Conservation (phyloP, 208 protist species). For the Kentomonas sorsogonicus region DNA sequence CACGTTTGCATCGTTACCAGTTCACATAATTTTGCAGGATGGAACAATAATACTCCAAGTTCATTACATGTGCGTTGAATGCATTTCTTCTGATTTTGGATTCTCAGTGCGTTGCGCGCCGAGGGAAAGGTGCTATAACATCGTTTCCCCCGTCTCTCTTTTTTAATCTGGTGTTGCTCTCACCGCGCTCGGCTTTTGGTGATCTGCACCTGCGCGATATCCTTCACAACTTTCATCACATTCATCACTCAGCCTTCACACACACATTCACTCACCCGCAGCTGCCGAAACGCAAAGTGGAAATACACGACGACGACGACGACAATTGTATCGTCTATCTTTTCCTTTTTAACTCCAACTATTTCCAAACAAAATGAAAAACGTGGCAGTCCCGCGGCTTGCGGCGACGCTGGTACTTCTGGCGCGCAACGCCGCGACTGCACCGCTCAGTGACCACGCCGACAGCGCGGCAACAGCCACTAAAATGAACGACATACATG, state of each 20-base stretch:
- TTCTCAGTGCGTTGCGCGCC: no score
- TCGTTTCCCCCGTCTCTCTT: no score
- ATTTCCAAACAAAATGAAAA: slow-evolving; percentile 3
- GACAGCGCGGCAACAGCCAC: background rate
- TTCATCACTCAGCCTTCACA: no score
- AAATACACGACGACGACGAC: background rate
- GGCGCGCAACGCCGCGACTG: background rate
- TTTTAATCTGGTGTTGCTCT: no score
- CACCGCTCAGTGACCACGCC: background rate
- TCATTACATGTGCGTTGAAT: no score
- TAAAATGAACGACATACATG: slow-evolving; percentile 25
- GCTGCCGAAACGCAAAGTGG: background rate
- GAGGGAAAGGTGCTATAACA: no score
- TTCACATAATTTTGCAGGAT: no score
- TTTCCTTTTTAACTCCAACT: background rate
- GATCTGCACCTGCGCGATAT: background rate
- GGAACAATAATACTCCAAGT: no score
- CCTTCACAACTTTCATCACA: background rate
- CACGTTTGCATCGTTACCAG: background rate
- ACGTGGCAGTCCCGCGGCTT: slow-evolving; percentile 22
- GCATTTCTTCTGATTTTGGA: no score
- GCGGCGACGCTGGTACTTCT: slow-evolving; percentile 44
- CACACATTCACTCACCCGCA: background rate
- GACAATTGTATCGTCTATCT: background rate
- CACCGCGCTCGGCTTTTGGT: no score